Conservation (phyloP, 495 filamentous ascomycete species). For the Penicillium diatomitis region DNA sequence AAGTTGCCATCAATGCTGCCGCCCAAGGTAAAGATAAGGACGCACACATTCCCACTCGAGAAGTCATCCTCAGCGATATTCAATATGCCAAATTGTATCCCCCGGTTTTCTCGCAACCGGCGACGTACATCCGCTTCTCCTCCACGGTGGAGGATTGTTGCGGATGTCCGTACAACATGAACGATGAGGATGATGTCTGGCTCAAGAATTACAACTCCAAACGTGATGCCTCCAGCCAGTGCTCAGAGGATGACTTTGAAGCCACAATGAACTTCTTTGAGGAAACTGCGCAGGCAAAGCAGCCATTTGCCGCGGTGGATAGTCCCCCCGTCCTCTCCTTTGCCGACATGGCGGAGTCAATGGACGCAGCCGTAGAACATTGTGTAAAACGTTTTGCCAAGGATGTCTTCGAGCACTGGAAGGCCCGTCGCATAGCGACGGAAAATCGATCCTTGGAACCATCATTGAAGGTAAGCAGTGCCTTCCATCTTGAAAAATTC, state of each 20-base stretch:
- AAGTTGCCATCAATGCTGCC: conserved; percentile 75
- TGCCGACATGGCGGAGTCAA: conserved; percentile 67
- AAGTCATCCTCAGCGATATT: conserved; percentile 62
- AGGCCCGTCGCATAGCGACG: conserved; percentile 50
- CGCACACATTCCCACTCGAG: conserved; percentile 79
- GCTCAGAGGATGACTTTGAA: conserved; percentile 86
- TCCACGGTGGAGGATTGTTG: conserved; percentile 93
- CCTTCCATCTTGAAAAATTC: too few species aligned
- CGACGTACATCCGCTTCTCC: conserved; percentile 94
- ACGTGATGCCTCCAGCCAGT: conserved; percentile 50
- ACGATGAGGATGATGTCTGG: conserved; percentile 75
- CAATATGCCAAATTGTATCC: conserved; percentile 86
- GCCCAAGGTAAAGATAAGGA: conserved; percentile 66
- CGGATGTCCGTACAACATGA: conserved; percentile 86
- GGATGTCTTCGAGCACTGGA: conserved; percentile 89
- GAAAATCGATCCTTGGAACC: conserved; percentile 63
- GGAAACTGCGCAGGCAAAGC: conserved; percentile 65
- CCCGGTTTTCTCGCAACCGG: conserved; percentile 65
- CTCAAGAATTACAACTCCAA: conserved; percentile 77
- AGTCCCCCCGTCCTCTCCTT: conserved; percentile 69
- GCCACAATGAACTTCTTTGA: conserved; percentile 92
- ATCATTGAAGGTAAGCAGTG: conserved; percentile 54
- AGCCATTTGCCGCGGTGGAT: conserved; percentile 84
- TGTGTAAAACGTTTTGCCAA: conserved; percentile 65
- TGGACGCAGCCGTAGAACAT: conserved; percentile 63